Evolutionary conservation across 768 basidiomycete genomes (phyloP), one percentile per base, ranked within the genome.

Genomic region (Chalciporus sphaerocephalus): DNA sequence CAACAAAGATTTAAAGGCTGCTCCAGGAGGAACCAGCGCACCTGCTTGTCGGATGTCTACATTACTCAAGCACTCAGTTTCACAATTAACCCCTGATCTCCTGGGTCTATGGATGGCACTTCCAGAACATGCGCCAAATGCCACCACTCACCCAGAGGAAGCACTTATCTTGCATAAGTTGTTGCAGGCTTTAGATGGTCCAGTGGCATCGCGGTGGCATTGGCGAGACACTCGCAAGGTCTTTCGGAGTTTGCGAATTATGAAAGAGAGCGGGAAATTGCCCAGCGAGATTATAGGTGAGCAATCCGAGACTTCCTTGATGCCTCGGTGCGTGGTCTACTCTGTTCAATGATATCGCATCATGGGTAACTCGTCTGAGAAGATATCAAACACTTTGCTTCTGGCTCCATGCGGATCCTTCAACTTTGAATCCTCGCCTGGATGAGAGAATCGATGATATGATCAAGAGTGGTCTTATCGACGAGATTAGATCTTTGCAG

Each of bases 211-310:
- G 23, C 73, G 93, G 50, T 98, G 95, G 95, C 96, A 99, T 61
- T 98, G 95, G 95, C 77, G 74, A 52, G 96, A 99, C 56, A 85
- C 91, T 0, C 74, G 95, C 24, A 99, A 97, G 65, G 88, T 97
- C 6, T 65, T 89, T 10, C 75, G 93, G 28, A 89, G 78, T 53
- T 64, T 99, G 7, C 73, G 77, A 34, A 81, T 96, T 22, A 81
- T 92, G 46, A 84, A 81, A 67, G 82, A 90, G 45, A 78, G 75
- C 0, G 79, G 83, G 5, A 72, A 71, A 38, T 72, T 67, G 37
- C 73, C 85, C 1, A 91, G 87, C 54, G 83, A 87, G 42, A 75
- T 90, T 11, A 74, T 86, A 44, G 60, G 56, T 15, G 79, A 86
- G 48, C 87, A 90, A 58, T 76, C 81, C 0, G 63, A 70, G 38